Base-by-base conservation (phyloP, 768 basidiomycete species). In the Agaricus blazei region DNA sequence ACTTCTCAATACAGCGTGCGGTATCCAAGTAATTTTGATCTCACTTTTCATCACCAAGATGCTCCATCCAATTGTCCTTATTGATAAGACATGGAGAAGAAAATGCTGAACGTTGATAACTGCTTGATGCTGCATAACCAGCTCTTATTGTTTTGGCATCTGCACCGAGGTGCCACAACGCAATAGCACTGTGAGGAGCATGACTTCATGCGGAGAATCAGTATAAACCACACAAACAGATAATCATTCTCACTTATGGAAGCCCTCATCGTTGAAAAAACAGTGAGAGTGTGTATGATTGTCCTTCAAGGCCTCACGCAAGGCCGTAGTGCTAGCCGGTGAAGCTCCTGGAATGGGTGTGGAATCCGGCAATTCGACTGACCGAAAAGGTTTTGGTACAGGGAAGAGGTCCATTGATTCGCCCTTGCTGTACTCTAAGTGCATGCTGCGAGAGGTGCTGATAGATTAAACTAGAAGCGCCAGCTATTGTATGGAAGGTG, bases 131-230 rank as follows among this genome's bases (percentile, higher is more conserved):
- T 26, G 71, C 60, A 60, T 77, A 79, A 2, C 67, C 73, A 9
- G 69, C 69, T 28, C 66, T 56, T 5, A 82, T 68, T 28, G 72
- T 63, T 19, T 66, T 57, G 1, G 63, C 64, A 57, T 74, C 68
- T 0, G 79, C 86, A 1, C 88, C 88, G 7, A 90, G 65, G 0
- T 75, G 73, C 72, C 82, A 88, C 2, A 83, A 73, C 5, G 84
- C 82, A 26, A 86, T 65, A 19, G 79, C 60, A 19, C 80, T 79
- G 59, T 88, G 85, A 7, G 79, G 69, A 28, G 76, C 68, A 68
- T 88, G 87, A 59, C 68, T 75, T 31, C 31, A 31, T 48, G 2
- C 8, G 41, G 11, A 26, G 3, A 46, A 61, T 70, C 65, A 68
- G 70, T 61, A 69, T 69, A 67, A 1, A 65, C 62, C 27, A 66